Evolutionary conservation across 305 asterid genomes (phyloP), one percentile per base, ranked within the genome.

Genomic region (Fraxinus velutina): DNA sequence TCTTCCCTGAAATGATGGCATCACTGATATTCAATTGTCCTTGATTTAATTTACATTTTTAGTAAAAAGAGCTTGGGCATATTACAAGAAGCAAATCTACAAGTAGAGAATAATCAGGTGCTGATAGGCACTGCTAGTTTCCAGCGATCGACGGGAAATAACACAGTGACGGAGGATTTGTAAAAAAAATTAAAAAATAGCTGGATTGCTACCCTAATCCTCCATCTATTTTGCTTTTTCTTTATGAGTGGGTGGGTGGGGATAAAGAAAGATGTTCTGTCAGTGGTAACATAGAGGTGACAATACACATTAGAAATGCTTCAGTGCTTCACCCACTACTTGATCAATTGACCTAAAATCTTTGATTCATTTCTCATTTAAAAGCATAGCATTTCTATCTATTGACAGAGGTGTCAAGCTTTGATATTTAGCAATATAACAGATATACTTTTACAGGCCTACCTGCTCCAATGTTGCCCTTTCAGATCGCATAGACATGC

Each of bases 401-500:
- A 37, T 29, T 7, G 68, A 34, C 34, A 47, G 37, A 13, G 6
- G 5, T 39, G 39, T 32, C 70, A 57, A 64, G 47, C 10, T 34
- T 44, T 57, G 5, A n/a, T 22, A 29, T 15, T 30, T 32, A 32
- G 74, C 83, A 79, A 78, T 55, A 73, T 50, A 39, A 74, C 66
- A 34, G 32, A 76, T 8, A 12, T 30, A 81, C 37, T 70, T 70
- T 15, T 84, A 33, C 76, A 77, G 83, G 75, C 85, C 79, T 73
- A 95, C 99, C 96, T 96, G 99, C 89, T 94, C 93, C 85, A 96
- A 88, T 32, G 97, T 92, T 83, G 99, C 93, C 86, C 99, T 88
- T 86, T 96, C 99, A 83, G 92, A 88, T 80, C 99, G 94, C 98
- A 96, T 96, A 66, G 99, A 96, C 99, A 96, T 94, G 73, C 99